Base-by-base conservation (phyloP, 768 basidiomycete species). In the Ramaria sp. region DNA sequence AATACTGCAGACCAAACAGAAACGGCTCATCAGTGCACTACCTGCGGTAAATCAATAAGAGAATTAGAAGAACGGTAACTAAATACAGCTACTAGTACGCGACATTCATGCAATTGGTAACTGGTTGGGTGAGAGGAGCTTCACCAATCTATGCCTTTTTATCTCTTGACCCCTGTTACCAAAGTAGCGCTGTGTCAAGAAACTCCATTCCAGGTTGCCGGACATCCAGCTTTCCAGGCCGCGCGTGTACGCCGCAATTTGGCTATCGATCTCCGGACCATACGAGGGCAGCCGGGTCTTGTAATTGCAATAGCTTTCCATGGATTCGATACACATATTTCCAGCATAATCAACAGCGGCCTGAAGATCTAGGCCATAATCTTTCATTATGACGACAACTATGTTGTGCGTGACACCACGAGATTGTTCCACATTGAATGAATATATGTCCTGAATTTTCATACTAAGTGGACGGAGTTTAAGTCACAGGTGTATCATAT, bases 131-230 rank as follows among this genome's bases (percentile, higher is more conserved):
- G 7, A 41, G 39, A 41, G 39, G n/a, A 39, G 38, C 58, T 74
- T 71, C 53, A 87, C 73, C 59, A 77, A 22, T 37, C 80, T 71
- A 54, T 73, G 69, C 61, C 73, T 70, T 70, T 83, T 84, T 51
- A 86, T 73, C 38, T 75, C 71, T n/a, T 65, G 63, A 22, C 83
- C 83, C 7, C 78, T 63, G 34, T 70, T 68, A 17, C 83, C 86
- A 63, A 88, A 88, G 64, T 88, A 88, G 1, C 86, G 75, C 57
- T 76, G 73, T 2, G 80, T 80, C 68, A 78, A 75, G 69, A 85
- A 86, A 65, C 82, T 83, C 86, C 86, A 88, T 59, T 84, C 78
- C 38, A 86, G 68, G 39, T 78, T 81, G 70, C 83, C 86, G 34
- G 84, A 78, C 11, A 74, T 69, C 69, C 72, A 76, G 50, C 70